phyloP scores from a whole-genome alignment of 2,329 filamentous ascomycete genomes.

The Claviceps sp. region DNA sequence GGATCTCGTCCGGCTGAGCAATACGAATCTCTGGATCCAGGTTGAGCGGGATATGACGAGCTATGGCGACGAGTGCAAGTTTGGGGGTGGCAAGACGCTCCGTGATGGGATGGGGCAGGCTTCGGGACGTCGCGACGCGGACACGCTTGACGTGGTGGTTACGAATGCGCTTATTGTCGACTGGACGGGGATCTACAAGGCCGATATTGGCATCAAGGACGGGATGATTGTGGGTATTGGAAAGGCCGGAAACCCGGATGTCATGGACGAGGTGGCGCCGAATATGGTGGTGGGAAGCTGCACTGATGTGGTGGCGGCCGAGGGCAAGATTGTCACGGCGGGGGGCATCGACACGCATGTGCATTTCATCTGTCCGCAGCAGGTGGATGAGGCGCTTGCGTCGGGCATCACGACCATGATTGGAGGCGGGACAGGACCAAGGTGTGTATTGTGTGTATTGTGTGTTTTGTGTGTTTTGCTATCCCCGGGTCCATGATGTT shows the following conservation, averaged over 20 bases:
- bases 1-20: slow-evolving; percentile 67
- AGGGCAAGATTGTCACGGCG: slow-evolving; percentile 81
- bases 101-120: slow-evolving; percentile 95
- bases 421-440: slow-evolving; percentile 85
- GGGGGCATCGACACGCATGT: slow-evolving; percentile 85
- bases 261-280: slow-evolving; percentile 76
- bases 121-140: slow-evolving; percentile 56
- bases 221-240: slow-evolving; percentile 80
- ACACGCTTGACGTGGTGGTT: slow-evolving; percentile 72
- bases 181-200: slow-evolving; percentile 89
- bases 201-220: slow-evolving; percentile 85
- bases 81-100: slow-evolving; percentile 87
- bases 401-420: slow-evolving; percentile 84
- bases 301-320: slow-evolving; percentile 84
- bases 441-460: slow-evolving; percentile 34
- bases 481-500: too few species aligned
- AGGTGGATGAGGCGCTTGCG: slow-evolving; percentile 69
- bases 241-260: slow-evolving; percentile 92
- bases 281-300: slow-evolving; percentile 73
- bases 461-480: slow-evolving; percentile 19
- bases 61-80: slow-evolving; percentile 90
- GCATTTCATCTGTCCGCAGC: slow-evolving; percentile 91
- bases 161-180: slow-evolving; percentile 85
- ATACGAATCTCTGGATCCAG: slow-evolving; percentile 79
- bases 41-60: slow-evolving; percentile 75